Evolutionary conservation across 176 grass and related monocot species (phyloP).

Genomic region (Coix lacrymajobi): DNA sequence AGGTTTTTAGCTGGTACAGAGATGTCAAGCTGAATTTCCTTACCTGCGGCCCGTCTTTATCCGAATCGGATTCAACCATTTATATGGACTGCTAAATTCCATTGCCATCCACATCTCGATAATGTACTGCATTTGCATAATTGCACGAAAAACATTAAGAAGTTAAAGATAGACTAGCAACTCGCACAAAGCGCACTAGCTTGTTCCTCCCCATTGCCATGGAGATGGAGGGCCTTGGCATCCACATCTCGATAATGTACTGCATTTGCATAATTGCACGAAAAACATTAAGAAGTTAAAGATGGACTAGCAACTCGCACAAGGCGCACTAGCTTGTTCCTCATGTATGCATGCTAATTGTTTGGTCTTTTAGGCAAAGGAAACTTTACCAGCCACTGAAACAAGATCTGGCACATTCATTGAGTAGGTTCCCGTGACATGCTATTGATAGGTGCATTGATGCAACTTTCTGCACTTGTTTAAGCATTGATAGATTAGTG

Average conservation of each 20-base stretch:
- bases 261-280: neutral
- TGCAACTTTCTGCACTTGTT: neutral
- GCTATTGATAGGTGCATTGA: neutral
- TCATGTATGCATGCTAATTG: neutral
- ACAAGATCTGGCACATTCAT: neutral
- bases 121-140: neutral
- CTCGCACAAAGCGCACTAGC: neutral
- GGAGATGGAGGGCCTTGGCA: too few relatives aligned
- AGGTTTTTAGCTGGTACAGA: neutral
- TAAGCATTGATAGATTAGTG: neutral
- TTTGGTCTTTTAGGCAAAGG: neutral
- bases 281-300: neutral
- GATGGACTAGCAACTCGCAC: neutral
- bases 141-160: neutral
- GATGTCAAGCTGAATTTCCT: neutral
- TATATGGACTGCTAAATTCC: neutral
- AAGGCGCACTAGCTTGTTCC: neutral
- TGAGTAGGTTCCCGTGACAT: neutral
- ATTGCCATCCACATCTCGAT: neutral
- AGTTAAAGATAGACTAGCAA: neutral
- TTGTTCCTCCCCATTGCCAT: too few relatives aligned
- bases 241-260: slow-evolving; percentile 5
- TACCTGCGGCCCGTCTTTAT: neutral
- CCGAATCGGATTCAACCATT: neutral
- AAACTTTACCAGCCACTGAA: neutral